Evolutionary conservation across 495 filamentous ascomycete species (phyloP).

Genomic region (Tuber umbilicatum): DNA sequence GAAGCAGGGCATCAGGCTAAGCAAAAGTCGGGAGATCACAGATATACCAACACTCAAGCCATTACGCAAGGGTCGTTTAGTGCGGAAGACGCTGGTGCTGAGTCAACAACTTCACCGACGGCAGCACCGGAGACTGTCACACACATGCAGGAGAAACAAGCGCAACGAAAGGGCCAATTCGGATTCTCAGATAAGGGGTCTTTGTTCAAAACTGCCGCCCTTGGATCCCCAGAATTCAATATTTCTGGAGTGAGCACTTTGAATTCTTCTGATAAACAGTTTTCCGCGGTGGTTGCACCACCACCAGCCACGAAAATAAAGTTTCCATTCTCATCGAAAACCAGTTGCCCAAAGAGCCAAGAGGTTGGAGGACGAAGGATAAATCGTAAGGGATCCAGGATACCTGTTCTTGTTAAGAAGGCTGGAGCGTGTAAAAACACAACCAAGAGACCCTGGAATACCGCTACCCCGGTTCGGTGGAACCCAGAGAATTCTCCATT

Average conservation of each 20-base stretch:
- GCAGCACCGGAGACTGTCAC: not conserved
- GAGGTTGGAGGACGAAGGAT: not conserved
- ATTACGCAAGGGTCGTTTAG: not conserved
- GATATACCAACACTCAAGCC: not conserved
- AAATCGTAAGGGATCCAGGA: not conserved
- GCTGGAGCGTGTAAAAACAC: not conserved
- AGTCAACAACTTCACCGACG: not conserved
- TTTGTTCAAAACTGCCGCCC: not conserved
- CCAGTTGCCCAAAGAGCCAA: not conserved
- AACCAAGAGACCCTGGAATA: not conserved
- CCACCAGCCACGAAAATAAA: not conserved
- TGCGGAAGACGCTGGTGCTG: not conserved
- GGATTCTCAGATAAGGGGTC: not conserved
- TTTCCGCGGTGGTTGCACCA: not conserved
- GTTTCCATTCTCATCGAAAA: not conserved
- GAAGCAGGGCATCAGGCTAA: not conserved
- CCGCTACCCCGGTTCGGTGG: not conserved
- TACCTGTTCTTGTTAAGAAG: not conserved
- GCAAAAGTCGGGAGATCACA: not conserved
- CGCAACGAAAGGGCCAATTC: not conserved
- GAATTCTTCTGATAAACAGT: not conserved
- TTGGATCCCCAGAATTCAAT: not conserved
- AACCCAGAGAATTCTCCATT: slow-evolving; percentile 1
- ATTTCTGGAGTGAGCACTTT: not conserved
- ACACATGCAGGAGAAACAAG: not conserved